Conservation (phyloP, 2,329 filamentous ascomycete genomes). For the Paecilomyces niveus region DNA sequence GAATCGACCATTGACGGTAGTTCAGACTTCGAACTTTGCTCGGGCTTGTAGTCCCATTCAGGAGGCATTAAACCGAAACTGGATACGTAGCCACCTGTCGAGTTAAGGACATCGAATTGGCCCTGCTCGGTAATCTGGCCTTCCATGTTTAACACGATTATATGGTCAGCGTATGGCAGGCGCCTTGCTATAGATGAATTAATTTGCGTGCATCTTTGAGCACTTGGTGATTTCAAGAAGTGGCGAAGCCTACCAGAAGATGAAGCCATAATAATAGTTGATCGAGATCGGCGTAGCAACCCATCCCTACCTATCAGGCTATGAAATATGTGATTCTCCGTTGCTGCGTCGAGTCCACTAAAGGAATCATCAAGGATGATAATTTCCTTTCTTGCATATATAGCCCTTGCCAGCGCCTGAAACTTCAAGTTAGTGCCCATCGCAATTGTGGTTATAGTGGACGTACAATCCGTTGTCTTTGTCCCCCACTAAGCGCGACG, state of each 20-base stretch:
- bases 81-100: constrained; percentile 33
- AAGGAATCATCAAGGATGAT: constrained; percentile 8
- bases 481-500: constrained; percentile 46
- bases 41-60: constrained; percentile 22
- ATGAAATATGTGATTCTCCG: constrained; percentile 10
- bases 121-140: constrained; percentile 38
- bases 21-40: constrained; percentile 7
- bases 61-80: constrained; percentile 28
- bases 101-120: constrained; percentile 28
- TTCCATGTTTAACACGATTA: constrained; percentile 31
- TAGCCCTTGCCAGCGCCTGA: constrained; percentile 34
- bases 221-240: background rate
- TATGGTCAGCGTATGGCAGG: constrained; percentile 36
- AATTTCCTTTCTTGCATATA: constrained; percentile 34
- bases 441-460: background rate
- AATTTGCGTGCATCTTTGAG: background rate
- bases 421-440: background rate
- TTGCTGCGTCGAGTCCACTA: constrained; percentile 9
- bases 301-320: constrained; percentile 9
- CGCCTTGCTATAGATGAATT: constrained; percentile 23
- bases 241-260: constrained; percentile 6
- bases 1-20: constrained; percentile 5
- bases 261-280: constrained; percentile 7
- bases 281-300: constrained; percentile 5
- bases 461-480: constrained; percentile 44